A percentile compares a stretch with the other conserved stretches of the same genome.
Evolutionary conservation across 495 filamentous ascomycete genomes (phyloP).

Genomic region (Zalerion maritima): DNA sequence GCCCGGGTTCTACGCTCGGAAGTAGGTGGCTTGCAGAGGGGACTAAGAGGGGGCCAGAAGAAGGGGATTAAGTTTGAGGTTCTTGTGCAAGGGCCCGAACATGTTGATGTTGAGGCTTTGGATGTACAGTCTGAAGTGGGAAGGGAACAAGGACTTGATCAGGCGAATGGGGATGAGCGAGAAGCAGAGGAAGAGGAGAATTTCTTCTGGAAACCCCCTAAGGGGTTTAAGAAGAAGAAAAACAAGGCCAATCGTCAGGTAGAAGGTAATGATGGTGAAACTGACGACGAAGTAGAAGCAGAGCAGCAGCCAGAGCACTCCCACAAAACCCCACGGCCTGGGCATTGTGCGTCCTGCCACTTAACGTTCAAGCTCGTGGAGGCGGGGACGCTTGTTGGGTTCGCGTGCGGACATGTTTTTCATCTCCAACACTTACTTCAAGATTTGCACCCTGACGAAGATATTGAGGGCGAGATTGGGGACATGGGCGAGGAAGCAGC

Average conservation of each 20-base stretch:
- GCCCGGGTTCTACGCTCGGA: slow-evolving; percentile 76
- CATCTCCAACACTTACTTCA: slow-evolving; percentile 67
- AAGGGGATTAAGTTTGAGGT: slow-evolving; percentile 85
- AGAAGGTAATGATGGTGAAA: too few relatives aligned
- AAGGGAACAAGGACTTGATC: slow-evolving; percentile 10
- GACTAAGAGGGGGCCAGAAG: slow-evolving; percentile 57
- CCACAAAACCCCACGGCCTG: slow-evolving; percentile 20
- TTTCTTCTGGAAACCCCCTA: too few relatives aligned
- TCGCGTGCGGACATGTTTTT: slow-evolving; percentile 84
- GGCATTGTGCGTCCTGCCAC: slow-evolving; percentile 50
- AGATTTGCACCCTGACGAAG: slow-evolving; percentile 26
- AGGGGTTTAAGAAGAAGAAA: too few relatives aligned
- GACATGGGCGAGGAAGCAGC: slow-evolving; percentile 25
- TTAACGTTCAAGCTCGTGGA: slow-evolving; percentile 46
- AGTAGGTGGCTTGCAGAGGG: slow-evolving; percentile 69
- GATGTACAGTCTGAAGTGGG: slow-evolving; percentile 5
- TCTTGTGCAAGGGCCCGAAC: slow-evolving; percentile 23
- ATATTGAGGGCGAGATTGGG: slow-evolving; percentile 15
- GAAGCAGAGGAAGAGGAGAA: too few relatives aligned
- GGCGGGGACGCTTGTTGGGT: slow-evolving; percentile 69
- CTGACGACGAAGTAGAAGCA: too few relatives aligned
- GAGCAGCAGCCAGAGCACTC: slow-evolving; percentile 8
- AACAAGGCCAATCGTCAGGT: too few relatives aligned
- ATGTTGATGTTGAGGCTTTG: slow-evolving; percentile 25
- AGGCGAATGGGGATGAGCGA: slow-evolving; percentile 9